These are phyloP conservation scores for Ampelocalamus luodianensis DNA, from an alignment of 176 grass and related monocot genomes.

Conservation along the genomic window DNA sequence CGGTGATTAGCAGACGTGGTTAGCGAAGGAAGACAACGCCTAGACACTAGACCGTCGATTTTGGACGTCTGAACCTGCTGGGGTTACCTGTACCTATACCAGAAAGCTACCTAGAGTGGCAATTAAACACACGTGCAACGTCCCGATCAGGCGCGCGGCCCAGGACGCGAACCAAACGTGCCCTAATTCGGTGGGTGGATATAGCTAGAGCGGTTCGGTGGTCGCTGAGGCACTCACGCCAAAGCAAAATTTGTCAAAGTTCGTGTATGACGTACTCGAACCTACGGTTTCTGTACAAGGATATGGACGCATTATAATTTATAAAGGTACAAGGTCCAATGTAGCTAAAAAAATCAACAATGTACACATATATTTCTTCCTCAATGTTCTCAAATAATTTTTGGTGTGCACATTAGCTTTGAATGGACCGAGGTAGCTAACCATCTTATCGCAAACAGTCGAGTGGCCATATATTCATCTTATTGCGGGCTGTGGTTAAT, in stretches of 20 bases:
- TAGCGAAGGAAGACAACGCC: too few relatives aligned
- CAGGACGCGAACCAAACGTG: too few relatives aligned
- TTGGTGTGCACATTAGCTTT: not conserved
- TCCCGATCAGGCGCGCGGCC: too few relatives aligned
- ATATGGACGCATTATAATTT: not conserved
- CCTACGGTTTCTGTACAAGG: not conserved
- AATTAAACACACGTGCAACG: too few relatives aligned
- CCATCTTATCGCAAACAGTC: constrained; percentile 30
- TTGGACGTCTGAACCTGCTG: too few relatives aligned
- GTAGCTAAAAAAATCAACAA: not conserved
- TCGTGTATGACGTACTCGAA: not conserved
- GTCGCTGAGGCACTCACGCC: not conserved
- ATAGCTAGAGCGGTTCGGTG: not conserved
- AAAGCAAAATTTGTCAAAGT: not conserved
- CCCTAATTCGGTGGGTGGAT: not conserved
- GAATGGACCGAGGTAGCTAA: not conserved
- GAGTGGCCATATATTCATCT: not conserved
- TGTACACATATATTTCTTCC: too few relatives aligned
- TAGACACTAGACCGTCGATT: too few relatives aligned
- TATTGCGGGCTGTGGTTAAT: constrained; percentile 1
- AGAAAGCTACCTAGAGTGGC: too few relatives aligned
- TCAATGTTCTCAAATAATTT: not conserved
- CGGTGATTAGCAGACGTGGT: too few relatives aligned
- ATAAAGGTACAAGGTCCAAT: not conserved
- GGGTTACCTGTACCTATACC: too few relatives aligned